Evolutionary conservation across 306 rosid species (phyloP), one percentile per base, ranked within the genome.

Genomic region (Bauhinia variegata): DNA sequence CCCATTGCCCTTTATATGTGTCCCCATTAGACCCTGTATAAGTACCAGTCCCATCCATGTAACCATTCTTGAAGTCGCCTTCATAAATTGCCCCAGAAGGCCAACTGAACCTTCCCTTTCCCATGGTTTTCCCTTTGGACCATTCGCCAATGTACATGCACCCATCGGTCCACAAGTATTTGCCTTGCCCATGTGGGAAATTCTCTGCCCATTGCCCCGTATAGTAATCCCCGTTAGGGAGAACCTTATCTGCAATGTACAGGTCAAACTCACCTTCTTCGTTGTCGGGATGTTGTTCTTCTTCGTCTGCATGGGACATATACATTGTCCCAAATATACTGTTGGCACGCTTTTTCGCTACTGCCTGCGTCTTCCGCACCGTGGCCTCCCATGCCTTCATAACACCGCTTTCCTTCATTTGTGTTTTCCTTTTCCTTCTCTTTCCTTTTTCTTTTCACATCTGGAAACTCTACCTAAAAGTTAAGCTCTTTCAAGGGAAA

Each of bases 351-450:
- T 83, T 87, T 54, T 85, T 92, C 0, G 98, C 85, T 6, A 77
- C 96, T 4, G 95, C 96, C 11, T 84, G 89, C 2, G 98, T 92
- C 54, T 69, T 89, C 41, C 92, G 85, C 58, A 92, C 62, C 1
- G 98, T 92, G 33, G 92, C 92, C 71, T 92, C 96, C 98, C 98
- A 92, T 73, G 91, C 98, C 93, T 86, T 92, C 59, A 84, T 34
- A 44, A 92, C 93, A 10, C 87, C 87, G 32, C 88, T 83, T 0
- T 87, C 95, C 79, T 67, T 83, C 96, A 89, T 91, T 19, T 42
- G 69, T 69, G 68, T 48, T 32, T 30, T 52, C 11, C 41, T 7
- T 11, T 41, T 37, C 52, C 30, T 10, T 31, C 5, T 47, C 2
- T 11, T 7, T 8, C 2, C 7, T 4, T 13, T 2, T 13, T 13